Evolutionary conservation across 768 basidiomycete genomes (phyloP).

Genomic region (Calvatia gigantea): DNA sequence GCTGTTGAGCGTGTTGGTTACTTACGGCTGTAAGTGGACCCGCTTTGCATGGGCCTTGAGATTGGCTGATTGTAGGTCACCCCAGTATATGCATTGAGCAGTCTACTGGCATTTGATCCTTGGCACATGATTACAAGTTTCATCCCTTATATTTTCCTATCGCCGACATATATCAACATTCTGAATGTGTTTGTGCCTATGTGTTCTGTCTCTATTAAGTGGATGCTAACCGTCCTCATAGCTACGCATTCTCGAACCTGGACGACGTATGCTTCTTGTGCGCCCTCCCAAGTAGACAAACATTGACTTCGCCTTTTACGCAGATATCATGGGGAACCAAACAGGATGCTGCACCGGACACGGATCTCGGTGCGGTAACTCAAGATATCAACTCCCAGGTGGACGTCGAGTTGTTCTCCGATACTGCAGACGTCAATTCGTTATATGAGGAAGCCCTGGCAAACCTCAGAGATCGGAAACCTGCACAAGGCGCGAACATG

Average conservation of each 20-base stretch:
- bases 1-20: conserved; percentile 82
- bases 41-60: neutral
- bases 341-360: conserved; percentile 68
- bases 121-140: conserved; percentile 97
- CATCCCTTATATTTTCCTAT: conserved; percentile 81
- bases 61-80: neutral
- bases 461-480: conserved; percentile 48
- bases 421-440: conserved; percentile 76
- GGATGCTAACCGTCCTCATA: conserved; percentile 22
- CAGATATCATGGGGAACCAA: conserved; percentile 97
- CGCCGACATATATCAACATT: conserved; percentile 76
- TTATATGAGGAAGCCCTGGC: conserved; percentile 82
- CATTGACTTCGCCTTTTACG: neutral
- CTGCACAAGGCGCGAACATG: conserved; percentile 24
- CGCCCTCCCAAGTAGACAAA: neutral
- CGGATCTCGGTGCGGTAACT: conserved; percentile 80
- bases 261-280: conserved; percentile 60
- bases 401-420: conserved; percentile 82
- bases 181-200: conserved; percentile 60
- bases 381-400: conserved; percentile 81
- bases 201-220: neutral
- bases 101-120: conserved; percentile 86
- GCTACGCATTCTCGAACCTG: conserved; percentile 83
- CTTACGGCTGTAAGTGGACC: conserved; percentile 64
- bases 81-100: conserved; percentile 72